Evolutionary conservation across 2,329 filamentous ascomycete genomes (phyloP), one percentile per base, ranked within the genome.

Genomic region (Penicillium sp.): DNA sequence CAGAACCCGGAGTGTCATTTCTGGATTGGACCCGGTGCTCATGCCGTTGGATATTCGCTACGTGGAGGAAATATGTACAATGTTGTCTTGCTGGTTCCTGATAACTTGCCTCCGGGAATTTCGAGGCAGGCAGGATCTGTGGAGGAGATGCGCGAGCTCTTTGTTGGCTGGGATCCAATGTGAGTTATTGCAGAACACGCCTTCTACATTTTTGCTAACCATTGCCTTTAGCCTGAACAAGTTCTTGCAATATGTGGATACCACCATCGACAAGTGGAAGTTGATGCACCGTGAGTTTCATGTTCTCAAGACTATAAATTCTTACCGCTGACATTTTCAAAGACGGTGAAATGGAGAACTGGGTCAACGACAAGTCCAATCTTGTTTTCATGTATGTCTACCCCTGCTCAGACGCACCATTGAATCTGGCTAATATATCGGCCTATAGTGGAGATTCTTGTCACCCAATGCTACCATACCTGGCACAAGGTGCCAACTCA

Each of bases 401-500:
- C 8, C n/a, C 21, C 27, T 22, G 8, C 2, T 24, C 21, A 14
- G 22, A 37, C 13, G 19, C 16, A 21, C 9, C n/a, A 24, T 31
- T 29, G 10, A 37, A 22, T 11, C 31, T n/a, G 29, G 14, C 31
- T 26, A 24, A 52, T 46, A 57, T 16, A 19, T 7, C 11, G 19
- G 52, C 39, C 10, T 49, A 2, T 27, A 71, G 68, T 1, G 86
- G 86, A 5, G 86, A 88, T 61, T 78, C 83, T 1, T 88, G 85
- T 58, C 86, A 88, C 66, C 82, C 85, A 0, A 87, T 87, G 84
- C 73, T 88, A 2, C 85, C 84, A 3, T 84, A 85, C 61, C 76
- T 86, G 27, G 87, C 84, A 0, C 88, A 86, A 70, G 87, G 88
- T 0, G 87, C 87, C 14, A 89, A 89, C 66, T 86, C 82, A 0